Evolutionary conservation across 1,284 basidiomycete genomes (phyloP).

Genomic region (Leccinum pachyderme): DNA sequence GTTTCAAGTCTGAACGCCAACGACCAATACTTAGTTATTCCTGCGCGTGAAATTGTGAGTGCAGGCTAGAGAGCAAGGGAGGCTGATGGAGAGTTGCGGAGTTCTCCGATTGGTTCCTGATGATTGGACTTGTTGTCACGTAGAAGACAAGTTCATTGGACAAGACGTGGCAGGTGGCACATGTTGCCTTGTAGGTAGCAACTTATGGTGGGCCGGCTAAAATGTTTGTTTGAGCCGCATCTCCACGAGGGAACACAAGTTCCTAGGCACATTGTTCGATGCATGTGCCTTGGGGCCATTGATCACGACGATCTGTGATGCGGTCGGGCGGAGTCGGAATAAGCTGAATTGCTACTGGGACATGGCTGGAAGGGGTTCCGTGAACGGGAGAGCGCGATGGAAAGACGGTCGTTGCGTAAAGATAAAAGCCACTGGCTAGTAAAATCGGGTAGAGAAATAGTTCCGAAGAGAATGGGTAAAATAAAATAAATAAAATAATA

Average conservation of each 20-base stretch:
- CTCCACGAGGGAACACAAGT: not conserved
- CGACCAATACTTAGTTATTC: not conserved
- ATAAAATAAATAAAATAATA: not conserved
- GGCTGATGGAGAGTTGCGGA: not conserved
- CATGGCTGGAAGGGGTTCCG: conserved; percentile 10
- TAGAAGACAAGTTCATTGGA: not conserved
- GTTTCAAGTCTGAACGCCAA: conserved; percentile 10
- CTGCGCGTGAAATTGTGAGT: not conserved
- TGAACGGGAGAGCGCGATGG: not conserved
- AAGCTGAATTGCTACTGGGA: not conserved
- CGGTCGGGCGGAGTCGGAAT: conserved; percentile 15
- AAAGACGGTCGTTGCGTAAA: conserved; percentile 11
- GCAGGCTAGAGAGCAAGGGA: not conserved
- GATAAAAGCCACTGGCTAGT: conserved; percentile 1
- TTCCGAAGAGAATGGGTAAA: conserved; percentile 11
- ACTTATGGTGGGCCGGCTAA: conserved; percentile 1
- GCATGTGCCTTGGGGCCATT: conserved; percentile 14
- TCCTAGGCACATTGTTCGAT: conserved; percentile 9
- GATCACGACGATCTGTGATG: conserved; percentile 17
- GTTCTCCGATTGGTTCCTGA: conserved; percentile 11
- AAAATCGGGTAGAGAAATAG: conserved; percentile 5
- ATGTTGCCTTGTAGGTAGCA: not conserved
- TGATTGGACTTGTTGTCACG: not conserved
- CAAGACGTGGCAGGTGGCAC: conserved; percentile 1
- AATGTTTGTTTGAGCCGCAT: not conserved